A percentile compares a stretch with the other conserved stretches of the same genome.
These are phyloP conservation scores for Rhizopus stolonifer DNA, from an alignment of 371 early-diverging fungal species.

Conservation along the genomic window DNA sequence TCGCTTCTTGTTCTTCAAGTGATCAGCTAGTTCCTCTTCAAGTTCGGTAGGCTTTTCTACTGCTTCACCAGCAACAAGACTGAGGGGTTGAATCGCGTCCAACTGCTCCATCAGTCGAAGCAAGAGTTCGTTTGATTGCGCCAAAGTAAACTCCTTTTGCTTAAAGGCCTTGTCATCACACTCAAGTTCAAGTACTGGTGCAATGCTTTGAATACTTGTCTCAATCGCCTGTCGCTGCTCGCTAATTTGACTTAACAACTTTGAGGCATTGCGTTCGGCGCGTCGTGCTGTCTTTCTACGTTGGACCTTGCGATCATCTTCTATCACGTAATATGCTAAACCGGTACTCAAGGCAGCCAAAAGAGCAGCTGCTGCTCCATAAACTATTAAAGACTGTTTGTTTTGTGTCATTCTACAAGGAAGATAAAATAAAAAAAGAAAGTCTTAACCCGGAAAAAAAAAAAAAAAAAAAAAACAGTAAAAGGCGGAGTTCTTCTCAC, in stretches of 20 bases:
- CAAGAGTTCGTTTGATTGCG: slow-evolving; percentile 39
- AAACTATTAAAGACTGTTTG: slow-evolving; percentile 5
- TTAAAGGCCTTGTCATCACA: slow-evolving; percentile 24
- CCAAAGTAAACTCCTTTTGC: slow-evolving; percentile 25
- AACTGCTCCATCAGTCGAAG: slow-evolving; percentile 37
- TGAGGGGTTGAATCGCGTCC: slow-evolving; percentile 38
- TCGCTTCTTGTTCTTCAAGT: slow-evolving; percentile 31
- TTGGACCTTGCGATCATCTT: slow-evolving; percentile 36
- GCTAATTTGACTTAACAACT: slow-evolving; percentile 28
- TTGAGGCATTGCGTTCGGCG: slow-evolving; percentile 20
- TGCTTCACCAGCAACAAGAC: slow-evolving; percentile 14
- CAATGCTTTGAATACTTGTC: slow-evolving; percentile 11
- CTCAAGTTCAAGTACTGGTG: neutral
- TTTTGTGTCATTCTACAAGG: slow-evolving; percentile 8
- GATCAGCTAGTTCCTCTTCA: slow-evolving; percentile 25
- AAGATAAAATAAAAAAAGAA: slow-evolving; percentile 3
- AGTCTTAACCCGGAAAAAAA: too few relatives aligned
- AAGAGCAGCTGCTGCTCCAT: slow-evolving; percentile 12
- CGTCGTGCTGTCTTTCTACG: slow-evolving; percentile 23
- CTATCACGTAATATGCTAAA: slow-evolving; percentile 27
- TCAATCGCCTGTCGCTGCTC: slow-evolving; percentile 22
- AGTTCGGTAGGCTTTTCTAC: slow-evolving; percentile 20
- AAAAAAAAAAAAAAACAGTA: neutral
- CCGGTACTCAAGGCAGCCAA: slow-evolving; percentile 14
- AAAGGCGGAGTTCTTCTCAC: neutral